Percentiles rank a stretch among this genome's conserved stretches.
These are phyloP conservation scores for Oryza nivara DNA, from an alignment of 176 grass and related monocot genomes.

Conservation along the genomic window DNA sequence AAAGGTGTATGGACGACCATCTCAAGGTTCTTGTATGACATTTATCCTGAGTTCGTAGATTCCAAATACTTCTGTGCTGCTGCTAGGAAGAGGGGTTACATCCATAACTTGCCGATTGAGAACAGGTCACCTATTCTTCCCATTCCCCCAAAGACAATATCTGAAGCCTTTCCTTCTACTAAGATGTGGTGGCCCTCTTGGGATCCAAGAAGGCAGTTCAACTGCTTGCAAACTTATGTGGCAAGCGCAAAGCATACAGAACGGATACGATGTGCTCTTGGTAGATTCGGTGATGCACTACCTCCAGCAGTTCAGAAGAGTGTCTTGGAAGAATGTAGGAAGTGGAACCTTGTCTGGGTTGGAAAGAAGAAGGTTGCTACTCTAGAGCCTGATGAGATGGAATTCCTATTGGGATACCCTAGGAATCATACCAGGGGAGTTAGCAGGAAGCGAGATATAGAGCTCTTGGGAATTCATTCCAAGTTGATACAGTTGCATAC, in stretches of 20 bases:
- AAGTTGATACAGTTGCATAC: constrained; percentile 84
- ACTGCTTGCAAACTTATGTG: constrained; percentile 75
- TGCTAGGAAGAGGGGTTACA: constrained; percentile 74
- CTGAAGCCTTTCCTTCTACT: constrained; percentile 60
- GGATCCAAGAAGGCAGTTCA: constrained; percentile 78
- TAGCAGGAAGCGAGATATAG: constrained; percentile 67
- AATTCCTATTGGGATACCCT: constrained; percentile 74
- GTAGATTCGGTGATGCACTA: constrained; percentile 37
- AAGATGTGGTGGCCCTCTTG: constrained; percentile 75
- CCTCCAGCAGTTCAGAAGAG: constrained; percentile 45
- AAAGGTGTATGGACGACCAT: constrained; percentile 70
- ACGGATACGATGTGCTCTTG: constrained; percentile 50
- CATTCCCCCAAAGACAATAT: constrained; percentile 62
- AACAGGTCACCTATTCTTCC: constrained; percentile 64
- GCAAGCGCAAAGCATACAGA: constrained; percentile 65
- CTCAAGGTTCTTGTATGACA: constrained; percentile 70
- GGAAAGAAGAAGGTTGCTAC: constrained; percentile 76
- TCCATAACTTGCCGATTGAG: constrained; percentile 71
- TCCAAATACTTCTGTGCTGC: constrained; percentile 78
- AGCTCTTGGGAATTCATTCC: constrained; percentile 84
- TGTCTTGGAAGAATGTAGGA: constrained; percentile 67
- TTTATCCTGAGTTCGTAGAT: constrained; percentile 84
- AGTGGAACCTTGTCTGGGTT: constrained; percentile 89
- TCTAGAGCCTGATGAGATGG: constrained; percentile 83
- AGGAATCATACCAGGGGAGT: constrained; percentile 78